A percentile compares a stretch with the other conserved stretches of the same genome.
phyloP scores from a whole-genome alignment of 192 early-diverging fungal species.

The Lobosporangium transversale region DNA sequence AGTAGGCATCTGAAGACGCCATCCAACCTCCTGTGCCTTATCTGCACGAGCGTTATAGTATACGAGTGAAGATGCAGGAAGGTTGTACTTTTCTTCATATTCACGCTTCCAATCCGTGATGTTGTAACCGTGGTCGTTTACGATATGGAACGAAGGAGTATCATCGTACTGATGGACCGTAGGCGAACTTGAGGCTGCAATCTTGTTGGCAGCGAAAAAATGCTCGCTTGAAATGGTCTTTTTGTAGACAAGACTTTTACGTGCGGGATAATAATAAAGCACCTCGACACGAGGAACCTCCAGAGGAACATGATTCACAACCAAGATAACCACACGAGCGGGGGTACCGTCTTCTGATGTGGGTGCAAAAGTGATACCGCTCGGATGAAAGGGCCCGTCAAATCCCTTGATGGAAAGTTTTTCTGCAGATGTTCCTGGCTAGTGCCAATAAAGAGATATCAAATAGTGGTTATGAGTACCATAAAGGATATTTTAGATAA shows the following conservation, averaged over 20 bases:
- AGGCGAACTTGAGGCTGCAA: constrained; percentile 17
- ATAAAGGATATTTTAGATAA: no score
- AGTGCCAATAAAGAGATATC: no score
- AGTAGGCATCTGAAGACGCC: constrained; percentile 44
- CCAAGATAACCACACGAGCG: constrained; percentile 40
- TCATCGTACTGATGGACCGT: constrained; percentile 34
- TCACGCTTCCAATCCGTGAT: constrained; percentile 51
- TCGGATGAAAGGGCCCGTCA: constrained; percentile 45
- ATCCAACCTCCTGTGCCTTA: constrained; percentile 32
- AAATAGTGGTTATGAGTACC: no score
- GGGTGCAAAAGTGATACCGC: constrained; percentile 44
- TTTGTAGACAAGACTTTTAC: constrained; percentile 50
- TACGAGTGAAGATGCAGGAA: constrained; percentile 40
- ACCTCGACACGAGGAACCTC: constrained; percentile 46
- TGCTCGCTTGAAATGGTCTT: constrained; percentile 43
- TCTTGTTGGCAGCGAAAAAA: constrained; percentile 49
- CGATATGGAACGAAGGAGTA: constrained; percentile 41
- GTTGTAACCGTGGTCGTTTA: constrained; percentile 50
- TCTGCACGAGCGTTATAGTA: constrained; percentile 48
- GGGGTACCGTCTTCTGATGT: constrained; percentile 46
- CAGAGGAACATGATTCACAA: constrained; percentile 47
- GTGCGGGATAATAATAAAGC: constrained; percentile 51
- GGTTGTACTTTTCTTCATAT: constrained; percentile 51
- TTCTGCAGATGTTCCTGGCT: constrained; percentile 45
- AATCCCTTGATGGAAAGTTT: constrained; percentile 51